A percentile compares a stretch with the other conserved stretches of the same genome.
Evolutionary conservation across 805 yeast genomes (phyloP).

Genomic region (Zygotorulaspora sp.): DNA sequence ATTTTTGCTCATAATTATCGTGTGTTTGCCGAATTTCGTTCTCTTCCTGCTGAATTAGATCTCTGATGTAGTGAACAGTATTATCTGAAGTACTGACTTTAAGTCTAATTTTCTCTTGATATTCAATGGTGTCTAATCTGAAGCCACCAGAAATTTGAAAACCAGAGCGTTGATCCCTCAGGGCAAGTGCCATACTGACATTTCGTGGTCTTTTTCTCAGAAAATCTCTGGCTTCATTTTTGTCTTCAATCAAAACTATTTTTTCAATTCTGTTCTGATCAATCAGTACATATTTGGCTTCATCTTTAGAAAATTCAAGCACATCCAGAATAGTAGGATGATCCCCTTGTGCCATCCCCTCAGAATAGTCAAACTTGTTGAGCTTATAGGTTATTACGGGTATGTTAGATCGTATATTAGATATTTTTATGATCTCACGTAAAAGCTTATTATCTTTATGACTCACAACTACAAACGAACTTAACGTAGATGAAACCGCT

Average conservation of each 20-base stretch:
- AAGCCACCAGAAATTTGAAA: conserved; percentile 46
- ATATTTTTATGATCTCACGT: conserved; percentile 33
- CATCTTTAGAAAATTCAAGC: conserved; percentile 50
- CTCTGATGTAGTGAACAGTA: conserved; percentile 20
- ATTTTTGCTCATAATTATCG: conserved; percentile 11
- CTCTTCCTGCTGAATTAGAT: conserved; percentile 20
- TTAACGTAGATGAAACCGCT: conserved; percentile 45
- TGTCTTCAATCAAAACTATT: conserved; percentile 48
- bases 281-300: conserved; percentile 56
- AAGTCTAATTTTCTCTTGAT: conserved; percentile 27
- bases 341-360: conserved; percentile 41
- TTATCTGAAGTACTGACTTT: conserved; percentile 24
- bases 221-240: conserved; percentile 47
- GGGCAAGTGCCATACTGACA: conserved; percentile 41
- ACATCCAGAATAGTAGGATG: conserved; percentile 56
- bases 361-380: conserved; percentile 43
- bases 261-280: conserved; percentile 60
- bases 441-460: conserved; percentile 52
- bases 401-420: conserved; percentile 39
- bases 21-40: conserved; percentile 29
- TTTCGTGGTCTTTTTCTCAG: conserved; percentile 38
- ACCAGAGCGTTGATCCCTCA: conserved; percentile 42
- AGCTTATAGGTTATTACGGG: conserved; percentile 42
- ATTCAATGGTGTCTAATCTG: conserved; percentile 51
- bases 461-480: conserved; percentile 63